phyloP scores from a whole-genome alignment of 2,329 filamentous ascomycete genomes.

The Apiospora pterosperma region DNA sequence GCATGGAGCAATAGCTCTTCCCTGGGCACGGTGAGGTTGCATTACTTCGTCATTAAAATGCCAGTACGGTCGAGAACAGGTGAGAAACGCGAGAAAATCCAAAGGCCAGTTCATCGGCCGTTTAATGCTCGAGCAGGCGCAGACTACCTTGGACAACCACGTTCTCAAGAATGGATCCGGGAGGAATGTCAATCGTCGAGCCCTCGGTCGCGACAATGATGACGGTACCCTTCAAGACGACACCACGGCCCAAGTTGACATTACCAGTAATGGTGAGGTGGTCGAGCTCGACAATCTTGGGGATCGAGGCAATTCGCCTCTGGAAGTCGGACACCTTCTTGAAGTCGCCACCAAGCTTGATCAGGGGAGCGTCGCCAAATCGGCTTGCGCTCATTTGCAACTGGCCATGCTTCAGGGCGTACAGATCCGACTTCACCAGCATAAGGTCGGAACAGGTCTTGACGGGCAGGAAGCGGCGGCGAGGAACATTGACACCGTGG shows the following conservation, averaged over 20 bases:
- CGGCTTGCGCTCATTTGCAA: constrained; percentile 94
- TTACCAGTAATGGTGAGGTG: constrained; percentile 97
- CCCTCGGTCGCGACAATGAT: constrained; percentile 98
- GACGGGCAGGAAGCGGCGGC: constrained; percentile 96
- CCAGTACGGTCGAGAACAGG: background rate
- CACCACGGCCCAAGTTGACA: constrained; percentile 92
- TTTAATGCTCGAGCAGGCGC: constrained; percentile 65
- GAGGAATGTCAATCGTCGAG: constrained; percentile 95
- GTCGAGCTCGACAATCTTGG: constrained; percentile 86
- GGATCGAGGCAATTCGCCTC: constrained; percentile 81
- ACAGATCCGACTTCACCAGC: constrained; percentile 99
- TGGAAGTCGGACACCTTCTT: constrained; percentile 99
- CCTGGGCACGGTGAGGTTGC: background rate
- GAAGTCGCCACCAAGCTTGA: constrained; percentile 98
- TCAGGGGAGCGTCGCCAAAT: constrained; percentile 93
- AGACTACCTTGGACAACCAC: constrained; percentile 98
- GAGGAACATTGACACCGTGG: constrained; percentile 97
- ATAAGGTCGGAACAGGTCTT: constrained; percentile 99
- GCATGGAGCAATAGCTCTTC: background rate
- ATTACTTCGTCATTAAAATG: constrained; percentile 1
- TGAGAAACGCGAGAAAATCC: background rate
- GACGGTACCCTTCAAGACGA: constrained; percentile 95
- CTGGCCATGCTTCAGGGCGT: constrained; percentile 98
- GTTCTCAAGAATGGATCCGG: constrained; percentile 96
- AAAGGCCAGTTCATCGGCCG: background rate